Evolutionary conservation across 1,284 basidiomycete species (phyloP), one percentile per base, ranked within the genome.

Genomic region (Ustanciosporium gigantosporum): DNA sequence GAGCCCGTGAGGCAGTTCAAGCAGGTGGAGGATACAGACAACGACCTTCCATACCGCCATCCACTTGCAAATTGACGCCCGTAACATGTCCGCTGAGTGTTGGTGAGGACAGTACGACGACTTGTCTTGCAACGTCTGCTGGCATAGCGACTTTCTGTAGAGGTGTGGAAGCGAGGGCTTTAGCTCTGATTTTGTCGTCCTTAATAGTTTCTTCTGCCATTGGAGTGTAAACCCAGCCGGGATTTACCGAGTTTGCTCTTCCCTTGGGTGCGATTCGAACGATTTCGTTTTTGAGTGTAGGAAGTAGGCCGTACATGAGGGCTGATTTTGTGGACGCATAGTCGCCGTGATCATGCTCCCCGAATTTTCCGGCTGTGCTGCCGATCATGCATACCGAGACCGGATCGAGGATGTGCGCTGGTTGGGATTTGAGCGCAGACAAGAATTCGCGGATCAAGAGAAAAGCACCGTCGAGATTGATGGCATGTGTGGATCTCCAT

Each of bases 261-360:
- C 82, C 88, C 38, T 76, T 80, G 0, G 87, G 86, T 0, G 86
- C 87, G 56, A 88, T 84, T 74, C 84, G 84, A 23, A 89, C 87
- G 46, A 89, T 88, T 76, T 89, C 88, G 71, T 88, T 89, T 78
- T 89, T 88, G 56, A 89, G 80, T 3, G 84, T 82, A 53, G 86
- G 79, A 1, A 84, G 83, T 31, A 89, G 75, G 1, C 87, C 88
- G 55, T 87, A 86, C 85, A 88, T 88, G 80, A 89, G 82, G 1
- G 84, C 87, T 84, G 48, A 62, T 38, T 78, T 76, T 9, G 56
- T 67, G 27, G 48, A 41, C 27, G 66, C 42, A 42, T 75, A 65
- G 36, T 74, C 46, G 29, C 29, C 47, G 36, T 64, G 64, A 8
- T 83, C 83, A 1, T 82, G 83, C 77, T 88, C 86, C 11, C 88